Evolutionary conservation across 208 protist species (phyloP), one percentile per base, ranked within the genome.

Genomic region (Trypanosoma melophagium): DNA sequence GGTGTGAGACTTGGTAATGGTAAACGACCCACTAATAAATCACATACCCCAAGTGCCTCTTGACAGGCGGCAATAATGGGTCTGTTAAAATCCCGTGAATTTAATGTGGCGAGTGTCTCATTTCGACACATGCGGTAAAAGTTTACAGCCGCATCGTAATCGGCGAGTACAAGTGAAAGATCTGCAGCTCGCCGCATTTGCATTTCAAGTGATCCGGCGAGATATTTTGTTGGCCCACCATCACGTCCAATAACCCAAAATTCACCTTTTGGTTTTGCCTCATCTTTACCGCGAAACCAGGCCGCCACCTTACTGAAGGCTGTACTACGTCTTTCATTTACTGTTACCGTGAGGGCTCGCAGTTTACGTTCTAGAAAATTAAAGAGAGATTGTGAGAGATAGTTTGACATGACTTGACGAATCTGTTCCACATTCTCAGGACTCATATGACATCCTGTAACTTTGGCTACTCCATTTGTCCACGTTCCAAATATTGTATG

Each of bases 141-240:
- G 49, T 61, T 68, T 3, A 75, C 54, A 17, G 89, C 89, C 8
- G 68, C 65, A 16, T 84, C 76, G 62, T 82, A 91, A 66, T 95
- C 86, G 31, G 78, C 79, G 41, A 95, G 63, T 7, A 63, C 66
- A 24, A 95, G 60, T 40, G 74, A 83, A 55, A 93, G 62, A 55
- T 95, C 89, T 17, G 71, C 89, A 51, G 79, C 86, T 41, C 81
- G 84, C 0, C 89, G 86, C 86, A 92, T 93, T 70, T 90, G 86
- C 86, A 95, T 88, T 58, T 92, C 84, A 16, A 95, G 52, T 28
- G 86, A 89, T 51, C 69, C 74, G 14, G 82, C 75, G 44, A 86
- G 53, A 76, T 92, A 95, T 60, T 55, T 77, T 13, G 77, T 54
- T 21, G 47, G 47, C 5, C 21, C n/a, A 28, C 58, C 70, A 45